Percentiles rank a stretch among this genome's conserved stretches.
Evolutionary conservation across 2,329 filamentous ascomycete species (phyloP).

Genomic region (Alternaria arbusti): DNA sequence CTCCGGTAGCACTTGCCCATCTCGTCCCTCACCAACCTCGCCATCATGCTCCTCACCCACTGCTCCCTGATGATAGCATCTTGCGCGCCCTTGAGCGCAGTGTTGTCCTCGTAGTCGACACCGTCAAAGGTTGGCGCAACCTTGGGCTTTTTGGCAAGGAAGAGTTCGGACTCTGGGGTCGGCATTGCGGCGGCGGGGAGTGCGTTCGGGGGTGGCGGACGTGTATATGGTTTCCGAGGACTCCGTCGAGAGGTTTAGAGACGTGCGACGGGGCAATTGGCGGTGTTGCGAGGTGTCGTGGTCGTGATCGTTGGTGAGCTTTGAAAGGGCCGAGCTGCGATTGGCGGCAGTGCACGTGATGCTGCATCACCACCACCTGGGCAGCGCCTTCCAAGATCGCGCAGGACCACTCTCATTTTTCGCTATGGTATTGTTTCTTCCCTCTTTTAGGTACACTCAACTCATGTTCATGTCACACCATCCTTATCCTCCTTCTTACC

Average conservation of each 20-base stretch:
- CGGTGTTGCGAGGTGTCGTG: slow-evolving; percentile 9
- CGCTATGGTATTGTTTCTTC: no score
- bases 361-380: not conserved
- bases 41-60: slow-evolving; percentile 92
- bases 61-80: slow-evolving; percentile 84
- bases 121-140: slow-evolving; percentile 85
- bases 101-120: slow-evolving; percentile 84
- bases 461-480: not conserved
- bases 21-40: slow-evolving; percentile 79
- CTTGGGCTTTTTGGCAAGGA: slow-evolving; percentile 82
- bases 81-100: slow-evolving; percentile 80
- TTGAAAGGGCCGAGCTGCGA: slow-evolving; percentile 15
- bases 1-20: slow-evolving; percentile 84
- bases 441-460: not conserved
- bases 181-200: slow-evolving; percentile 64
- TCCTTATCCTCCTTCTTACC: slow-evolving; percentile 2
- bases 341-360: slow-evolving; percentile 20
- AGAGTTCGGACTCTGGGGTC: slow-evolving; percentile 80
- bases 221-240: not conserved
- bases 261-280: slow-evolving; percentile 19
- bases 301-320: slow-evolving; percentile 19
- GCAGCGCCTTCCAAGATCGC: not conserved
- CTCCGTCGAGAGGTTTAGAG: not conserved
- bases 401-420: not conserved
- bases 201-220: not conserved